phyloP scores from a whole-genome alignment of 1,284 basidiomycete genomes.

The Vanrija pseudolonga region DNA sequence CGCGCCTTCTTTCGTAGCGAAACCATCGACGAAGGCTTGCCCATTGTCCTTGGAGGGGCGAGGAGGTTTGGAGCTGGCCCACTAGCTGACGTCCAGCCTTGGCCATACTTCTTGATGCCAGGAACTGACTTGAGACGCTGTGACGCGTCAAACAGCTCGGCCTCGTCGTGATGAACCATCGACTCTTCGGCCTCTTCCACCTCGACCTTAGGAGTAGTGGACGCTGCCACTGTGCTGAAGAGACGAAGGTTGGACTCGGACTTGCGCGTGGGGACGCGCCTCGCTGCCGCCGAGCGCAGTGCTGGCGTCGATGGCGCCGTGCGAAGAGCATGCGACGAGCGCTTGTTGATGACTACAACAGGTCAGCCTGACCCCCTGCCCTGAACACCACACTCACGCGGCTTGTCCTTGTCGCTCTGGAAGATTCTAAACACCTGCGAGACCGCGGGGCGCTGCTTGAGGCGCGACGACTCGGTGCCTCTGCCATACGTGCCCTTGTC shows the following conservation, averaged over 20 bases:
- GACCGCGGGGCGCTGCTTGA: conserved; percentile 22
- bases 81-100: too few species aligned
- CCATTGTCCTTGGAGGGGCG: conserved; percentile 9
- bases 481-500: conserved; percentile 31
- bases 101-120: too few species aligned
- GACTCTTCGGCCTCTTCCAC: too few species aligned
- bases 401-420: not conserved
- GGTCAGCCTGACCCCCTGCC: not conserved
- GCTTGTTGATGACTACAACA: not conserved
- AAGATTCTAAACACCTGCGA: conserved; percentile 7
- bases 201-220: not conserved
- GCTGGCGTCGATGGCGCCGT: conserved; percentile 36
- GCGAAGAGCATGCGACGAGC: conserved; percentile 14
- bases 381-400: too few species aligned
- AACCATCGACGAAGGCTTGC: conserved; percentile 36
- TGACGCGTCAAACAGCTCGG: too few species aligned
- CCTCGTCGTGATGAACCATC: too few species aligned
- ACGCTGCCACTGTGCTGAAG: too few species aligned
- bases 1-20: conserved; percentile 36
- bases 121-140: too few species aligned
- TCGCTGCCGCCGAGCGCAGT: conserved; percentile 19
- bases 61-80: not conserved
- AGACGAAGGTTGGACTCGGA: conserved; percentile 34
- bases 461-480: conserved; percentile 31
- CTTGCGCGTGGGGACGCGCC: conserved; percentile 23